Base-by-base conservation (phyloP, 768 basidiomycete species). In the Termitomyces heimii region DNA sequence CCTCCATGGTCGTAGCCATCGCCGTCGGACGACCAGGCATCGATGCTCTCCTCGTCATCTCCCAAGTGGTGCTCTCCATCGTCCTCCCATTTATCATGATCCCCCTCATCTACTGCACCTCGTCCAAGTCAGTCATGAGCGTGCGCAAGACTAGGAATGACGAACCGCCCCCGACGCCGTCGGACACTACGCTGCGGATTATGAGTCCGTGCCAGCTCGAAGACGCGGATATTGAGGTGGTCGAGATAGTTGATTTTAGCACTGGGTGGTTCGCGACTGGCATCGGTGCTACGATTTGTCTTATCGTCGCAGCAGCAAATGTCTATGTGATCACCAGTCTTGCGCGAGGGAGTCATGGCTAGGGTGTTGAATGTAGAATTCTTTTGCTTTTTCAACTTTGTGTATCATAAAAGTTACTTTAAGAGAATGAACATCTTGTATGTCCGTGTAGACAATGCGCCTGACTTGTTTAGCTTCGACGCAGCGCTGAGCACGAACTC, bases 1-100 rank as follows among this genome's bases (percentile, higher is more conserved):
- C 95, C 1, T 85, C 92, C 12, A 81, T 92, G 70, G 77, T 79
- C 5, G 88, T 97, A 40, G 92, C 94, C 1, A 73, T 86, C 18
- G 79, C 83, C 0, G 73, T 88, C 13, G 95, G 94, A 1, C 72
- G 79, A 32, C 60, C 65, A 3, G 94, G 94, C 3, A 78, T 96
- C 59, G 82, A 87, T 66, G 72, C 82, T 2, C 79, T 98, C 31
- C 84, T 98, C n/a, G 88, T 98, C 43, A 83, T 79, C 2, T 91
- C 84, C 3, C 94, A 97, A 68, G 94, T 95, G 53, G 77, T 86
- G 35, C 79, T 98, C 29, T 86, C 88, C 28, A 79, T 96, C 67
- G 82, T 91, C 9, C 81, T 95, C 4, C 93, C 93, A 0, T 94
- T 94, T 73, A 79, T 94, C 72, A 80, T 85, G n/a, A 77, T 91